A percentile compares a stretch with the other conserved stretches of the same genome.
Conservation (phyloP, 2,329 filamentous ascomycete species). For the Dothideomycetes sp. region DNA sequence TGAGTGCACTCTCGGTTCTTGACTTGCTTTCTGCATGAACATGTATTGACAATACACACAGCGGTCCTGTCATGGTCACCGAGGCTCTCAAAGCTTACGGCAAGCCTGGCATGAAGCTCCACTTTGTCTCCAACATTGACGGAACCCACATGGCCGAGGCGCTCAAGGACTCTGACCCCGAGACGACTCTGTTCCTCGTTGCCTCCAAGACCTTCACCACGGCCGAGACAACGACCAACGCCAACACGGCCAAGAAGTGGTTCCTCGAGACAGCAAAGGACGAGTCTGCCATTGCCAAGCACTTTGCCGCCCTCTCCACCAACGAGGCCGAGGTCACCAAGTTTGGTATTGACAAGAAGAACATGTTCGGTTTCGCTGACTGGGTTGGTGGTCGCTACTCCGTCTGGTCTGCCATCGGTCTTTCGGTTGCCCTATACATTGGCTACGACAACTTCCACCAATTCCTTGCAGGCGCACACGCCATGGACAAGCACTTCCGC, state of each 20-base stretch:
- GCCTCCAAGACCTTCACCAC: conserved; percentile 99
- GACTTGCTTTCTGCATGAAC: not conserved
- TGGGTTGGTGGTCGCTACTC: conserved; percentile 98
- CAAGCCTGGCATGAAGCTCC: conserved; percentile 71
- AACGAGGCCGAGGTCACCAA: conserved; percentile 93
- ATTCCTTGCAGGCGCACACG: conserved; percentile 87
- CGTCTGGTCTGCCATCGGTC: conserved; percentile 95
- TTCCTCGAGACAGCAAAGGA: conserved; percentile 83
- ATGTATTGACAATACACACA: conserved; percentile 28
- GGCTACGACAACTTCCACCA: conserved; percentile 96
- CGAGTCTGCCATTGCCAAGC: conserved; percentile 70
- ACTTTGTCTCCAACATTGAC: conserved; percentile 99
- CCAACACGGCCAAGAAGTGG: conserved; percentile 94
- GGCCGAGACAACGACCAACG: conserved; percentile 92
- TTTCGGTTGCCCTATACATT: conserved; percentile 89
- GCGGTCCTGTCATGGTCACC: conserved; percentile 96
- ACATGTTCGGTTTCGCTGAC: conserved; percentile 99
- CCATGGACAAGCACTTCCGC: conserved; percentile 98
- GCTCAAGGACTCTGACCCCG: conserved; percentile 75
- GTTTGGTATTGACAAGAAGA: conserved; percentile 96
- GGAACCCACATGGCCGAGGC: conserved; percentile 96
- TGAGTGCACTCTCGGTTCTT: conserved; percentile 39
- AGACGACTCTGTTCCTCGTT: conserved; percentile 97
- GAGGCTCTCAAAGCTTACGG: conserved; percentile 95
- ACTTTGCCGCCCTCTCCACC: conserved; percentile 96